phyloP scores from a whole-genome alignment of 75 land plant species.

The Cryptomeria japonica region DNA sequence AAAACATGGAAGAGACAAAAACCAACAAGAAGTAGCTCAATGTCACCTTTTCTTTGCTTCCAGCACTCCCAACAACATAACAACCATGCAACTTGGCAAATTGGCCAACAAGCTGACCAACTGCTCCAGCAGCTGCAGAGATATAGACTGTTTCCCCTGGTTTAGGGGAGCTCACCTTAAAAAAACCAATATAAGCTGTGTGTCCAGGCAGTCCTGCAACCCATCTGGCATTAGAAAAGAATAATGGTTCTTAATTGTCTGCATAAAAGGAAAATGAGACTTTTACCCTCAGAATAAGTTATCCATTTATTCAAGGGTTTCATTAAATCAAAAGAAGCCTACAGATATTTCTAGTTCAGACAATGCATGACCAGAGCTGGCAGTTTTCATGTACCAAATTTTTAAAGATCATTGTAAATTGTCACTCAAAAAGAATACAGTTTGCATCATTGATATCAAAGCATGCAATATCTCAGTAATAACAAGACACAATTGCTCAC shows the following conservation, averaged over 20 bases:
- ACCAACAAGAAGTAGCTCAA: neutral
- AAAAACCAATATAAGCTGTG: slow-evolving; percentile 53
- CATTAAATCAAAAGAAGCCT: neutral
- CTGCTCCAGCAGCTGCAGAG: slow-evolving; percentile 68
- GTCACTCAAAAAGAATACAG: neutral
- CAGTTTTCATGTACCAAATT: neutral
- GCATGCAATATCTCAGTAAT: neutral
- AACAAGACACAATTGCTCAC: neutral
- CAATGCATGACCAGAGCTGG: neutral
- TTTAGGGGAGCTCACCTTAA: slow-evolving; percentile 46
- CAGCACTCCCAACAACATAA: slow-evolving; percentile 78
- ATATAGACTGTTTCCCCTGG: slow-evolving; percentile 62
- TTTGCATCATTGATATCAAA: neutral
- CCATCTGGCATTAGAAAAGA: neutral
- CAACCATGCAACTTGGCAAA: slow-evolving; percentile 68
- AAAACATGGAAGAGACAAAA: neutral
- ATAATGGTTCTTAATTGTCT: neutral
- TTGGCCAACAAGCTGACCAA: slow-evolving; percentile 63
- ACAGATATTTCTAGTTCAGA: neutral
- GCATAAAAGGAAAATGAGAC: neutral
- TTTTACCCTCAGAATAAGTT: neutral
- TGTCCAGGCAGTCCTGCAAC: slow-evolving; percentile 53
- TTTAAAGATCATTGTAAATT: neutral
- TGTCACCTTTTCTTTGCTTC: slow-evolving; percentile 59
- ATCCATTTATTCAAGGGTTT: neutral